Conservation (phyloP, 805 yeast species). For the Teunomyces gatunensis region DNA sequence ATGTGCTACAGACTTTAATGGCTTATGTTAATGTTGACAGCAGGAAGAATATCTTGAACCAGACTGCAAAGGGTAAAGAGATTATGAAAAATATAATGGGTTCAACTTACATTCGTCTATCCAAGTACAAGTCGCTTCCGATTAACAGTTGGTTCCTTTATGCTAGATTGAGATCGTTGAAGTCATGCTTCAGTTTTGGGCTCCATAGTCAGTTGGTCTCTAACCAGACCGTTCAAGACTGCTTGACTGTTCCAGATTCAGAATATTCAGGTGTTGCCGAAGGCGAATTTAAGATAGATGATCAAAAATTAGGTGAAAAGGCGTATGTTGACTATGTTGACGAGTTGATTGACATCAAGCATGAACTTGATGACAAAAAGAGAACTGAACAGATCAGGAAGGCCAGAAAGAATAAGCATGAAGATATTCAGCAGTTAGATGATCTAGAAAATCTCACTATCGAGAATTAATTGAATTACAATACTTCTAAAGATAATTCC, state of each 20-base stretch:
- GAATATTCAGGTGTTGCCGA: constrained; percentile 5
- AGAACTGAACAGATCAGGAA: constrained; percentile 36
- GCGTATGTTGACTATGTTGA: constrained; percentile 8
- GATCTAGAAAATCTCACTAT: constrained; percentile 29
- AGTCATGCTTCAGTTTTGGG: constrained; percentile 53
- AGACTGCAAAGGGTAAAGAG: constrained; percentile 35
- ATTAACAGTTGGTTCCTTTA: constrained; percentile 52
- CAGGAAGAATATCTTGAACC: constrained; percentile 35
- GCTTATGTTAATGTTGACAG: constrained; percentile 33
- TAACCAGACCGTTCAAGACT: constrained; percentile 31
- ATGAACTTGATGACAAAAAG: constrained; percentile 27
- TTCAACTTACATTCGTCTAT: constrained; percentile 39
- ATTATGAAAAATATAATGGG: constrained; percentile 28
- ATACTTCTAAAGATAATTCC: background rate
- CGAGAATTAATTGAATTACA: constrained; percentile 6
- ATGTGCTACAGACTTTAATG: constrained; percentile 49
- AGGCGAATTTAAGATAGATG: constrained; percentile 7
- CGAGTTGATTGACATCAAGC: constrained; percentile 7
- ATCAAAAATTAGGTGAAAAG: constrained; percentile 5
- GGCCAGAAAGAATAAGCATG: constrained; percentile 34
- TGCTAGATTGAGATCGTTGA: constrained; percentile 45
- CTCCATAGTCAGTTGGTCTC: constrained; percentile 47
- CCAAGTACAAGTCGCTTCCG: constrained; percentile 44
- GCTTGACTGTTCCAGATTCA: constrained; percentile 32
- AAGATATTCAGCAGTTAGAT: constrained; percentile 24